Evolutionary conservation across 352 stramenopile genomes (phyloP).

Genomic region (Globisporangium cystogenes): DNA sequence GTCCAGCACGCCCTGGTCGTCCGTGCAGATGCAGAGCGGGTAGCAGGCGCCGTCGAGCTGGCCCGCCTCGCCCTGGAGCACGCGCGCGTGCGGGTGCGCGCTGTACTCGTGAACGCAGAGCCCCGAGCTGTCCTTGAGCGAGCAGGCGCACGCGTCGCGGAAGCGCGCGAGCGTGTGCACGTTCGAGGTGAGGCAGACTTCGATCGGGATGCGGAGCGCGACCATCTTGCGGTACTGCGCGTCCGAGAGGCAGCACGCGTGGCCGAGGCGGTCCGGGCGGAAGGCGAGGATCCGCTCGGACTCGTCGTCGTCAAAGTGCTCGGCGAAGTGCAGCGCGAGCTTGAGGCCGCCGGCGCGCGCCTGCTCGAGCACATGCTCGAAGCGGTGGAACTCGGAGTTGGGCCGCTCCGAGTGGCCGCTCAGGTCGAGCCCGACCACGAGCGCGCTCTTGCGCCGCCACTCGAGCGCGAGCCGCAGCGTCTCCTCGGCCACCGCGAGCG

Average conservation of each 20-base stretch:
- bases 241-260: conserved; percentile 84
- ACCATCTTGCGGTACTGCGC: conserved; percentile 67
- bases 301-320: conserved; percentile 86
- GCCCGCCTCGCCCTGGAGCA: conserved; percentile 32
- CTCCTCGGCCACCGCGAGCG: conserved; percentile 53
- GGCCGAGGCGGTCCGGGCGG: conserved; percentile 87
- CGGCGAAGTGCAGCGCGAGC: conserved; percentile 90
- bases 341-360: conserved; percentile 74
- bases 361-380: conserved; percentile 65
- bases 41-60: conserved; percentile 19
- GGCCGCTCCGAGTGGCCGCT: conserved; percentile 76
- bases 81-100: conserved; percentile 73
- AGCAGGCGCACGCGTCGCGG: conserved; percentile 27
- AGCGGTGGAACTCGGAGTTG: conserved; percentile 82
- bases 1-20: conserved; percentile 91
- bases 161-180: conserved; percentile 89
- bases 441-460: conserved; percentile 39
- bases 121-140: conserved; percentile 32
- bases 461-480: conserved; percentile 55
- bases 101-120: conserved; percentile 65
- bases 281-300: conserved; percentile 83
- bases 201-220: conserved; percentile 78
- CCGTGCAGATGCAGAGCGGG: conserved; percentile 89
- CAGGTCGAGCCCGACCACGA: conserved; percentile 82
- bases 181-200: conserved; percentile 94